Percentiles rank a stretch among this genome's conserved stretches.
Conservation (phyloP, 2,329 filamentous ascomycete genomes). For the Esteya vermicola region DNA sequence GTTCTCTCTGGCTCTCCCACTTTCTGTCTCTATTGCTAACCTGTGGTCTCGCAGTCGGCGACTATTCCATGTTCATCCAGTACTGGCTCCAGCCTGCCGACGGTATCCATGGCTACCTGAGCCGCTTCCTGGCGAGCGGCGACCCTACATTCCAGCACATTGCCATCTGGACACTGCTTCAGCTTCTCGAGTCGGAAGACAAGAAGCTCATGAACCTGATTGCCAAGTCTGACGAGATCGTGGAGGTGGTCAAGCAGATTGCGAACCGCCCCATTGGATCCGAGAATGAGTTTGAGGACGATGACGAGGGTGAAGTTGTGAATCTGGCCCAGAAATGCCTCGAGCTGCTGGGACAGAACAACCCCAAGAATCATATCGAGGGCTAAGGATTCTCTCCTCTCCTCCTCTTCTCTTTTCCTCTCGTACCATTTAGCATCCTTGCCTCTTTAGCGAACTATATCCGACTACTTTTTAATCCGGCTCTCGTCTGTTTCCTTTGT, state of each 20-base stretch:
- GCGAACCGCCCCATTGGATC: constrained; percentile 79
- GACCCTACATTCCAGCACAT: constrained; percentile 99
- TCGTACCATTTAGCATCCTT: background rate
- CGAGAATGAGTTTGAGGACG: constrained; percentile 74
- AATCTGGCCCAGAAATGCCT: constrained; percentile 80
- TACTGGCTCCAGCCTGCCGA: constrained; percentile 89
- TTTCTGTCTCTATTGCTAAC: background rate
- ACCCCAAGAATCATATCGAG: constrained; percentile 69
- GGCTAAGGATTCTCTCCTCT: constrained; percentile 34
- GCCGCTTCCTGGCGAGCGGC: constrained; percentile 81
- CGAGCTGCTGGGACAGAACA: constrained; percentile 66
- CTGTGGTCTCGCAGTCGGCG: constrained; percentile 54
- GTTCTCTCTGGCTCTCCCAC: background rate
- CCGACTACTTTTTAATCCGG: constrained; percentile 3
- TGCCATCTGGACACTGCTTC: constrained; percentile 92
- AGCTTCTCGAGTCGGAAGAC: constrained; percentile 91
- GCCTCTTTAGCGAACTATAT: too few species aligned
- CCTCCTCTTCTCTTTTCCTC: background rate
- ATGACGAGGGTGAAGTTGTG: constrained; percentile 86
- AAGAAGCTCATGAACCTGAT: constrained; percentile 78
- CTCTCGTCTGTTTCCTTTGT: constrained; percentile 10
- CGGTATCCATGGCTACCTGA: constrained; percentile 90
- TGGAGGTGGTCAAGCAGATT: constrained; percentile 83
- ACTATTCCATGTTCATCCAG: constrained; percentile 90
- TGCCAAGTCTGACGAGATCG: constrained; percentile 77